These are phyloP conservation scores for Voacanga thouarsii DNA, from an alignment of 257 asterid species.

Conservation along the genomic window DNA sequence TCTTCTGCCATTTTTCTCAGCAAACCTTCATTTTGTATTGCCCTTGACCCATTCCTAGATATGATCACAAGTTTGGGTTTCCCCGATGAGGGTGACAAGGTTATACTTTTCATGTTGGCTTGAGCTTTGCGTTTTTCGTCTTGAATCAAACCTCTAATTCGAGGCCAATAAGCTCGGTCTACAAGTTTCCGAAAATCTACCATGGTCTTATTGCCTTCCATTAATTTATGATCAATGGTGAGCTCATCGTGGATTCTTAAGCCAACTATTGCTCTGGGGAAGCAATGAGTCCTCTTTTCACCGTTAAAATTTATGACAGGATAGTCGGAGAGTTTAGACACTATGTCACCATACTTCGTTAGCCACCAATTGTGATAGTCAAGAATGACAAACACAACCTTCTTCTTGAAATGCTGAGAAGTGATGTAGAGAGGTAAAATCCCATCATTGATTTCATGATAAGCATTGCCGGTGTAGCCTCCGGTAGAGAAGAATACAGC, in stretches of 20 bases:
- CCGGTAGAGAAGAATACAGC: slow-evolving; percentile 91
- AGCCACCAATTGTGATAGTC: slow-evolving; percentile 92
- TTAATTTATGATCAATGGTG: slow-evolving; percentile 38
- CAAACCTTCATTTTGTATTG: slow-evolving; percentile 52
- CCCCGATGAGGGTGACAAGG: slow-evolving; percentile 15
- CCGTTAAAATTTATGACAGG: slow-evolving; percentile 51
- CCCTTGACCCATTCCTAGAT: slow-evolving; percentile 72
- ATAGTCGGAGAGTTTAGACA: slow-evolving; percentile 63
- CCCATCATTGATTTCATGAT: slow-evolving; percentile 95
- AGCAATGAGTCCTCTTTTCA: slow-evolving; percentile 57
- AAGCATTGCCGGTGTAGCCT: slow-evolving; percentile 90
- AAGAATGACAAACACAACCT: slow-evolving; percentile 70
- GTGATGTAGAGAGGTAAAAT: slow-evolving; percentile 81
- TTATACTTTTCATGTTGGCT: slow-evolving; percentile 3
- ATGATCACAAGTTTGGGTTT: slow-evolving; percentile 65
- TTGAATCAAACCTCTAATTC: slow-evolving; percentile 48
- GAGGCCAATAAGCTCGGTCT: slow-evolving; percentile 67
- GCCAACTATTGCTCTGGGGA: slow-evolving; percentile 70
- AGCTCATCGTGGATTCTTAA: slow-evolving; percentile 78
- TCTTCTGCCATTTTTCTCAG: slow-evolving; percentile 48
- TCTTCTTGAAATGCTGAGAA: slow-evolving; percentile 56
- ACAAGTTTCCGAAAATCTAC: slow-evolving; percentile 52
- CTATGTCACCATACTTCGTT: slow-evolving; percentile 65
- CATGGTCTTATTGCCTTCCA: slow-evolving; percentile 47
- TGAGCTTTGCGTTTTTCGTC: slow-evolving; percentile 50